A percentile compares a stretch with the other conserved stretches of the same genome.
phyloP scores from a whole-genome alignment of 345 rosid genomes.

The Eucalyptus marginata region DNA sequence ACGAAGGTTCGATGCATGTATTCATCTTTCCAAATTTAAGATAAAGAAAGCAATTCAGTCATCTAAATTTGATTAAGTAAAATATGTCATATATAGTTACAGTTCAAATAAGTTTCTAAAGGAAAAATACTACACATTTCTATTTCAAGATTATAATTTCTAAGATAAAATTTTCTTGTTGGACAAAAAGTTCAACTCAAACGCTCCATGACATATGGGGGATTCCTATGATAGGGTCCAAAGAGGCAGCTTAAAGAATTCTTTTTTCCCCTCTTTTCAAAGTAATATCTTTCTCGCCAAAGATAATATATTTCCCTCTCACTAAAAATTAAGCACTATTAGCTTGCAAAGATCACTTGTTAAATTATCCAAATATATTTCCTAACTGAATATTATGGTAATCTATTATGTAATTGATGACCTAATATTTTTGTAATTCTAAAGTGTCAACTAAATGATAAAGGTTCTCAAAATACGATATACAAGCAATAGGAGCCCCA shows the following conservation, averaged over 20 bases:
- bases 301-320: fast-evolving
- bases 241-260: neutral
- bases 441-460: neutral
- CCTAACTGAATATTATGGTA: neutral
- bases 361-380: too few relatives aligned
- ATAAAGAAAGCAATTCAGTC: neutral
- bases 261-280: neutral
- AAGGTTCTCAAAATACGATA: too few relatives aligned
- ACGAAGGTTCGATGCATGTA: neutral
- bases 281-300: neutral
- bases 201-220: fast-evolving
- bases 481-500: neutral
- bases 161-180: too few relatives aligned
- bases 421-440: neutral
- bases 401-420: neutral
- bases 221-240: neutral
- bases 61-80: too few relatives aligned
- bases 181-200: neutral
- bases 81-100: neutral
- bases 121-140: neutral
- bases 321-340: neutral
- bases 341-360: neutral
- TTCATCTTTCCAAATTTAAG: neutral
- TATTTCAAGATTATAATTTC: neutral
- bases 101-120: too few relatives aligned